These are phyloP conservation scores for Microsporum audouinii DNA, from an alignment of 2,329 filamentous ascomycete species.

Conservation along the genomic window DNA sequence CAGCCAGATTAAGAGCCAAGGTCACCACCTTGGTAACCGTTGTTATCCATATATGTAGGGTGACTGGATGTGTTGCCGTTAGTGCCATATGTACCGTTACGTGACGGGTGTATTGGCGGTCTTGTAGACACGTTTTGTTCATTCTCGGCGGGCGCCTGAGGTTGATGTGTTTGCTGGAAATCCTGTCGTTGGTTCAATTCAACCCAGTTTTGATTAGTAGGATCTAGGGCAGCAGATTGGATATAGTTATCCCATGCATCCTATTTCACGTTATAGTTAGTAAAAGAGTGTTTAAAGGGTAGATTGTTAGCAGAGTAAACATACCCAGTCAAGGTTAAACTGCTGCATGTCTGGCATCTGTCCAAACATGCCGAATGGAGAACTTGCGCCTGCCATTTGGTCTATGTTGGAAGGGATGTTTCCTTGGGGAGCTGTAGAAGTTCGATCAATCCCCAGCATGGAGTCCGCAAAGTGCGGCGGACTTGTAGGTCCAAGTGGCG, in stretches of 20 bases:
- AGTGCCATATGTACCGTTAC: not conserved
- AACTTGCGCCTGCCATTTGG: slow-evolving; percentile 32
- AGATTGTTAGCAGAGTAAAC: slow-evolving; percentile 18
- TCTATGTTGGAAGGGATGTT: slow-evolving; percentile 13
- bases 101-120: not conserved
- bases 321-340: slow-evolving; percentile 52
- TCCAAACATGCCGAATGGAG: slow-evolving; percentile 47
- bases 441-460: slow-evolving; percentile 19
- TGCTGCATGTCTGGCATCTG: slow-evolving; percentile 44
- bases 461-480: slow-evolving; percentile 22
- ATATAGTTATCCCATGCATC: slow-evolving; percentile 60
- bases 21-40: not conserved
- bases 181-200: slow-evolving; percentile 19
- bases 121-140: not conserved
- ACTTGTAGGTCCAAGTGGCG: slow-evolving; percentile 32
- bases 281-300: slow-evolving; percentile 1
- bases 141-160: not conserved
- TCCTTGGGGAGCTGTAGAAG: slow-evolving; percentile 18
- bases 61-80: not conserved
- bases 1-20: not conserved
- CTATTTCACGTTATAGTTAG: slow-evolving; percentile 30
- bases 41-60: not conserved
- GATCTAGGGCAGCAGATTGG: slow-evolving; percentile 44
- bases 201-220: slow-evolving; percentile 30
- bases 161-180: slow-evolving; percentile 16